Base-by-base conservation (phyloP, 176 grass and related monocot species). In the Stipa capillata region DNA sequence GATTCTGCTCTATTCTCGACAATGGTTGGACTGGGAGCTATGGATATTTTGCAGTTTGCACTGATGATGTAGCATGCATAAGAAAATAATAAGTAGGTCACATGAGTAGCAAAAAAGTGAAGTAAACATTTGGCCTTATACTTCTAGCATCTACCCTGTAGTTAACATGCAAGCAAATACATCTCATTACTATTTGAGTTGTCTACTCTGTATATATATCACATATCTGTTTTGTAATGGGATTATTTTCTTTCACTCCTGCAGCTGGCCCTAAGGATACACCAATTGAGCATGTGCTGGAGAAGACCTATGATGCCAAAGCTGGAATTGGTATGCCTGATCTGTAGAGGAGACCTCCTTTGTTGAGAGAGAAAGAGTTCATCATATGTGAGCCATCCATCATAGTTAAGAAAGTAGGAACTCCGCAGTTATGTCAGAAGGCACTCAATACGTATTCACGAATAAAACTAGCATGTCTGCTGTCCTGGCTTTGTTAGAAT, bases 291-390 rank as follows among this genome's bases (percentile, higher is more conserved):
- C 82, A 85, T 84, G 94, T 90, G 39, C 76, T 90, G 42, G 85
- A 94, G 84, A 97, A 90, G 59, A 92, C 91, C 3, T 94, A 97
- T 4, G 94, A 97, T 92, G 94, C 83, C 51, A 97, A 97, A 71
- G 40, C 89, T 82, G 91, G 94, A 72, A 90, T 97, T 52, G 94
- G 94, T 27, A 94, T 97, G 94, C 94, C 91, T 74, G 91, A 94
- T 86, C 94, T 97, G 44, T 97, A 91, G 68, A 51, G 52, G 27
- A 29, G 31, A 24, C 12, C 6, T 17, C 12, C 24, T 21, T 8
- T n/a, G 20, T 36, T 79, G 11, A 42, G 35, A 52, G 10, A 16
- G 29, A 56, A 11, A 53, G 54, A 64, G n/a, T 77, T 44, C 2
- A 25, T 16, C 61, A 44, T 29, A 36, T 72, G 43, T 56, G 65